Evolutionary conservation across 495 filamentous ascomycete genomes (phyloP), one percentile per base, ranked within the genome.

Genomic region (Penicillium cosmopolitanum): DNA sequence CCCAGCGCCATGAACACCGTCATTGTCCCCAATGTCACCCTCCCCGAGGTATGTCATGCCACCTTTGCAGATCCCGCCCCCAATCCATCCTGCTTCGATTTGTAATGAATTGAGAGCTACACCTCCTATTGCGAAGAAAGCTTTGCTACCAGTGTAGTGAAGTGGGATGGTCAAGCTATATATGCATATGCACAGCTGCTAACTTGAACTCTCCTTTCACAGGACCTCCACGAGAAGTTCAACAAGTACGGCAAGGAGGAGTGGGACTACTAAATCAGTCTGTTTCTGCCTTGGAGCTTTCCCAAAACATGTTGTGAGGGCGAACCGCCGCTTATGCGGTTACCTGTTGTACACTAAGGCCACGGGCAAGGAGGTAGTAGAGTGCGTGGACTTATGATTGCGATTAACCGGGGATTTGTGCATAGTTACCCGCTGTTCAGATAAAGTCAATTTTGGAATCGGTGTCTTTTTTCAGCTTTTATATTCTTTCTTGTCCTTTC

Each of bases 241-340:
- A 98, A 98, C 86, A 98, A 98, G 85, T 97, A 88, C 84, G 95
- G 94, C 76, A 98, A 97, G 85, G 95, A 97, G 69, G 77, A 80
- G 69, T 80, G 73, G 66, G 77, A 80, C 67, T 79, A 76, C 67
- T 80, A 73, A 64, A 68, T 47, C 28, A 8, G 28, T 31, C 28
- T 2, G 55, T 50, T 53, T 47, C 51, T 21, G 19, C 19, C 35
- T 18, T 57, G 31, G 60, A 61, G 52, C 60, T 28, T 50, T 48
- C 59, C 50, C 11, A 58, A 71, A 64, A 58, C 44, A 57, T 51
- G 33, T 23, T 60, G 53, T n/a, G 43, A 56, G 44, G 56, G 66
- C 56, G 50, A 59, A 50, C 31, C 33, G 65, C 58, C 56, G 52
- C 51, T 79, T 78, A 52, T 88, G 79, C 76, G 89, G 84, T 64